Evolutionary conservation across 2,329 filamentous ascomycete species (phyloP).

Genomic region (Trichoderma citrinoviride): DNA sequence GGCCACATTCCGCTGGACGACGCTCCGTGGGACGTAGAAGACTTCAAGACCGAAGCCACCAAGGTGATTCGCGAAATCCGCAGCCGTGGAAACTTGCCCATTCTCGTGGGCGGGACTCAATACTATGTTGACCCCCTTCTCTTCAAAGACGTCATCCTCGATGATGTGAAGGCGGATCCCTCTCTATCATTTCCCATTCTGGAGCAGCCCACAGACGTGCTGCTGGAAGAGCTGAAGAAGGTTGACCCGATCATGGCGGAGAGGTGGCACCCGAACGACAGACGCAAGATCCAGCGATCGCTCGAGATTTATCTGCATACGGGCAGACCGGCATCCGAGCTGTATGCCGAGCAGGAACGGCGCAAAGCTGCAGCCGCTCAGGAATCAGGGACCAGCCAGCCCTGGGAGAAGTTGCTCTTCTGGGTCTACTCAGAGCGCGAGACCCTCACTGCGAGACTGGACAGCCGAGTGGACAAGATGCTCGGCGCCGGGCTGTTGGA

Average conservation of each 20-base stretch:
- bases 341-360: conserved; percentile 74
- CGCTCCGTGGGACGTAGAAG: conserved; percentile 77
- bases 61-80: conserved; percentile 74
- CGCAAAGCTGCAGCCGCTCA: conserved; percentile 36
- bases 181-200: conserved; percentile 64
- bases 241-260: conserved; percentile 88
- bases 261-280: conserved; percentile 91
- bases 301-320: conserved; percentile 87
- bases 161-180: conserved; percentile 39
- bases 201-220: conserved; percentile 64
- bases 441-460: conserved; percentile 65
- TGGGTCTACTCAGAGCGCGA: conserved; percentile 81
- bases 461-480: conserved; percentile 83
- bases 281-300: conserved; percentile 83
- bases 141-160: conserved; percentile 63
- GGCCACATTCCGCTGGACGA: conserved; percentile 73
- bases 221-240: conserved; percentile 69
- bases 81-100: conserved; percentile 73
- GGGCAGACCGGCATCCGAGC: conserved; percentile 75
- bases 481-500: conserved; percentile 53
- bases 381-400: conserved; percentile 23
- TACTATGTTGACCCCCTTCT: conserved; percentile 91
- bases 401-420: conserved; percentile 66
- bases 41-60: conserved; percentile 69
- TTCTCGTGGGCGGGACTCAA: conserved; percentile 90